Evolutionary conservation across 495 filamentous ascomycete species (phyloP).

Genomic region (Annulohypoxylon bovei): DNA sequence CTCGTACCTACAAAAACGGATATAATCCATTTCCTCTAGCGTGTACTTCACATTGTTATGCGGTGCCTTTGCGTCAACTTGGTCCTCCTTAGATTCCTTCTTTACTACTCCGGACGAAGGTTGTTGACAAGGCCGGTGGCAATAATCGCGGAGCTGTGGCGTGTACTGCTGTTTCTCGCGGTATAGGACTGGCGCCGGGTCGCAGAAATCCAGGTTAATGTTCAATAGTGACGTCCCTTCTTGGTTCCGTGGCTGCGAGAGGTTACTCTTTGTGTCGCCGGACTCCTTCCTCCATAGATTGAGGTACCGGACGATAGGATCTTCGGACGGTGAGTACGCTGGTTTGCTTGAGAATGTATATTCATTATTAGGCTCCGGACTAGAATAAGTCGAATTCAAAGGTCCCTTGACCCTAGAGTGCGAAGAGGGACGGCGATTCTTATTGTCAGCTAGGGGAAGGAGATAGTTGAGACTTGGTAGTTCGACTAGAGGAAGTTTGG

Average conservation of each 20-base stretch:
- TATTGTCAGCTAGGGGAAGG: neutral
- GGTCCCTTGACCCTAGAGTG: neutral
- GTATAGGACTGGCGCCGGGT: neutral
- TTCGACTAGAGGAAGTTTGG: neutral
- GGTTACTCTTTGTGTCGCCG: conserved; percentile 6
- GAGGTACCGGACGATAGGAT: conserved; percentile 41
- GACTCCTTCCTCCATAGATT: conserved; percentile 32
- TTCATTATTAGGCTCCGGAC: conserved; percentile 24
- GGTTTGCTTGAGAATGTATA: conserved; percentile 1
- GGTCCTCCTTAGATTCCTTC: neutral
- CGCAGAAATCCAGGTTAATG: neutral
- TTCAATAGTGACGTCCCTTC: neutral
- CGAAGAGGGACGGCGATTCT: neutral
- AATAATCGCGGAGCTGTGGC: neutral
- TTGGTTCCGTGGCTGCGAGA: conserved; percentile 28
- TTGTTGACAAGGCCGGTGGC: conserved; percentile 1
- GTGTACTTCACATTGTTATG: conserved; percentile 51
- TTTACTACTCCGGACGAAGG: neutral
- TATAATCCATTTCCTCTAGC: conserved; percentile 47
- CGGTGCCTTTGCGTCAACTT: neutral
- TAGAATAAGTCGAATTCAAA: conserved; percentile 20
- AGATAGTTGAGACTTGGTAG: conserved; percentile 24
- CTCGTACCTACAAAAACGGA: conserved; percentile 51
- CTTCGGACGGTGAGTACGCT: neutral
- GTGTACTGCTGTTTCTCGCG: conserved; percentile 20